Conservation (phyloP, 192 early-diverging fungal genomes). For the Coemansia sp. region DNA sequence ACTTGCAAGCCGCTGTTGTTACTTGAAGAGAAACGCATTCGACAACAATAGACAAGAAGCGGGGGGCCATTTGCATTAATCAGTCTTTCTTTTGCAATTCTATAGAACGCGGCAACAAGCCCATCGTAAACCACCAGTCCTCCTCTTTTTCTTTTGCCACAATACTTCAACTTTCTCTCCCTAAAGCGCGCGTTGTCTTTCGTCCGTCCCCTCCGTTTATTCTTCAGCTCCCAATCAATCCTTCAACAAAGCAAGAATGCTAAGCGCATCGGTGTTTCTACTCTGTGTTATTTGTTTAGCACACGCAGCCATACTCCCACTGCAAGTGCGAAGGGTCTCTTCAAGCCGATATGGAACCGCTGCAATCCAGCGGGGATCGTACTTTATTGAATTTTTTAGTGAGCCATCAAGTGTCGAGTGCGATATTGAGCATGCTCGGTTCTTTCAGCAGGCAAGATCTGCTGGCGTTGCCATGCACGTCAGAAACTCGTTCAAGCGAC, state of each 20-base stretch:
- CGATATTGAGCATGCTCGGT: slow-evolving; percentile 32
- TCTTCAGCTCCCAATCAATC: background rate
- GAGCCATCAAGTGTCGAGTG: slow-evolving; percentile 40
- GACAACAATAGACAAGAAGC: no score
- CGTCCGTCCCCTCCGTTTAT: background rate
- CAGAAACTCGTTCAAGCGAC: slow-evolving; percentile 40
- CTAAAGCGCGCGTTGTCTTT: background rate
- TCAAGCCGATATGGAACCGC: slow-evolving; percentile 6
- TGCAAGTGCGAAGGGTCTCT: slow-evolving; percentile 10
- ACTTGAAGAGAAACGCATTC: no score
- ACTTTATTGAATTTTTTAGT: slow-evolving; percentile 49
- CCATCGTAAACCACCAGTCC: background rate
- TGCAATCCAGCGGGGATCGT: slow-evolving; percentile 36
- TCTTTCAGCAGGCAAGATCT: slow-evolving; percentile 15
- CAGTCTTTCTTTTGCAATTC: no score
- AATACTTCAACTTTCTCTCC: background rate
- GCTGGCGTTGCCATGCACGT: slow-evolving; percentile 35
- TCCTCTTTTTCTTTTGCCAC: background rate
- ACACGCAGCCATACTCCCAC: background rate
- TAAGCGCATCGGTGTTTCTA: background rate
- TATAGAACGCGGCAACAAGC: background rate
- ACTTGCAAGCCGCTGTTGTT: no score
- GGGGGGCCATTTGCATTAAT: no score
- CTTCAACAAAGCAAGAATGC: background rate
- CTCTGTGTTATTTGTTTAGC: background rate